Evolutionary conservation across 352 stramenopile genomes (phyloP), one percentile per base, ranked within the genome.

Genomic region (Phytophthora megakarya): DNA sequence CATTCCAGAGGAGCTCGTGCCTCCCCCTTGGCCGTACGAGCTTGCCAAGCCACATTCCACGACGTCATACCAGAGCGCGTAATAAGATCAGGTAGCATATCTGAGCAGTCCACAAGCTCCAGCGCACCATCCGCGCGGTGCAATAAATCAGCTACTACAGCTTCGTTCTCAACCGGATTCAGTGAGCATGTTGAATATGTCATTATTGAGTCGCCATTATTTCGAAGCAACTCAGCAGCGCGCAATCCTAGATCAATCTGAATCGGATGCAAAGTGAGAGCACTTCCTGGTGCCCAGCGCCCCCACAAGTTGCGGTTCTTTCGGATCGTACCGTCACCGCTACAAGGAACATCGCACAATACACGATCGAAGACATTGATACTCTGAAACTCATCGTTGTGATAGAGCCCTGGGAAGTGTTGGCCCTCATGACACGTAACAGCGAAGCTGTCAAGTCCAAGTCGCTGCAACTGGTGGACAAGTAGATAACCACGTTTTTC

Each of bases 91-190:
- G 84, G 76, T 10, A 93, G 76, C 67, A 76, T 55, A 0, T 65
- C 43, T 0, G 75, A 77, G 30, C 75, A 81, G 39, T 99, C 88
- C 39, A 98, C 75, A 23, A 99, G 56, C 68, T 98, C 83, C 3
- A 98, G 77, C 4, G 80, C 80, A 3, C 92, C 85, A 21, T 96
- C 81, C 16, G 89, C 80, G 18, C 86, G 80, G 33, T 96, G 88
- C 35, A 99, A 73, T 32, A 99, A 80, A 55, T 98, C 92, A 3
- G 86, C 81, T 3, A 99, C 92, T 7, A 84, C 79, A 1, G 98
- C 97, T 72, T 99, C 98, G 68, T 99, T 92, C 75, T 99, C 98
- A 16, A 99, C 84, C 1, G 98, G 97, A 75, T 99, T 99, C 48
- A 99, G 74, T 30, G 90, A 98, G 69, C 98, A 99, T 26, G 95